phyloP scores from a whole-genome alignment of 306 rosid genomes.

The Vigna unguiculata region DNA sequence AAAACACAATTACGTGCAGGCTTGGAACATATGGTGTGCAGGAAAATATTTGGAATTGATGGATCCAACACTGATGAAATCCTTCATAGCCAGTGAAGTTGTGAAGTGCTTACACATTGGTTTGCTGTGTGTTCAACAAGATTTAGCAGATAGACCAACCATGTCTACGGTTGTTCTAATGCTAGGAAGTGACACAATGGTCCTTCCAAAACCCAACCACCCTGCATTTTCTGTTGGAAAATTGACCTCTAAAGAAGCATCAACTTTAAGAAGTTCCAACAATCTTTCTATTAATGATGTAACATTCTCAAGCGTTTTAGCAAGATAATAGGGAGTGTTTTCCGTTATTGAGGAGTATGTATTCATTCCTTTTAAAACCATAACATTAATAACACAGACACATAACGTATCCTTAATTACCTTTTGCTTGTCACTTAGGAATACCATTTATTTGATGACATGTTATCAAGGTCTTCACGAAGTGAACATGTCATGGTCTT shows the following conservation, averaged over 20 bases:
- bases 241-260: neutral
- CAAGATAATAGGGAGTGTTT: neutral
- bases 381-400: too few relatives aligned
- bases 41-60: conserved; percentile 37
- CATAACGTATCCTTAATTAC: too few relatives aligned
- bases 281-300: neutral
- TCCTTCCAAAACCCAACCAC: conserved; percentile 49
- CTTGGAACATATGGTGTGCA: conserved; percentile 42
- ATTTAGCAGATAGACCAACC: conserved; percentile 52
- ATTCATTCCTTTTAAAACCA: neutral
- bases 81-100: conserved; percentile 20
- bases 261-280: conserved; percentile 10
- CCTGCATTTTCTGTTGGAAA: conserved; percentile 43
- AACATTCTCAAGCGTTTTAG: neutral
- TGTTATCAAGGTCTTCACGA: too few relatives aligned
- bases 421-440: too few relatives aligned
- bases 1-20: conserved; percentile 26
- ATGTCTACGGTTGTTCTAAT: conserved; percentile 49
- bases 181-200: conserved; percentile 36
- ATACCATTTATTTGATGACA: too few relatives aligned
- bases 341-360: neutral
- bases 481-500: too few relatives aligned
- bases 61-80: conserved; percentile 36
- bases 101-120: conserved; percentile 47
- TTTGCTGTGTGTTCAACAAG: conserved; percentile 53